phyloP scores from a whole-genome alignment of 2,329 filamentous ascomycete genomes.

The Nigrospora oryzae region DNA sequence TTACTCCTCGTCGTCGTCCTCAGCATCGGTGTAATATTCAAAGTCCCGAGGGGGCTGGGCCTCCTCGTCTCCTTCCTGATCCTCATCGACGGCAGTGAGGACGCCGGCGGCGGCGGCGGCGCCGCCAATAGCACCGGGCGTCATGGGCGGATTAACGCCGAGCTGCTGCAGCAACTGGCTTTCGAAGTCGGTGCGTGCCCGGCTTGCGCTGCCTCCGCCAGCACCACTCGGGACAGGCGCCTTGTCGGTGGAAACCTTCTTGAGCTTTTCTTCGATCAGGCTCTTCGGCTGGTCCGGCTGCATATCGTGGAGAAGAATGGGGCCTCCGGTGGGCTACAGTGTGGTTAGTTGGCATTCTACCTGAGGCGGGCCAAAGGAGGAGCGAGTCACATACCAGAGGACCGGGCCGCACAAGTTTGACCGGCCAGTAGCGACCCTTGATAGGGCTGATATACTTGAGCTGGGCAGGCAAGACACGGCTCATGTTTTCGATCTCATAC shows the following conservation, averaged over 20 bases:
- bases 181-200: conserved; percentile 20
- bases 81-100: conserved; percentile 81
- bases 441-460: conserved; percentile 94
- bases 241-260: conserved; percentile 62
- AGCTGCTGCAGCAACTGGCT: conserved; percentile 20
- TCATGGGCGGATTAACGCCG: conserved; percentile 13
- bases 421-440: conserved; percentile 82
- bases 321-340: conserved; percentile 77
- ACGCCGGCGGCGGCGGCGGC: conserved; percentile 71
- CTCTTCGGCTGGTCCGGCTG: conserved; percentile 70
- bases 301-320: conserved; percentile 83
- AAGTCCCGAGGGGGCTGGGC: conserved; percentile 64
- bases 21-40: conserved; percentile 67
- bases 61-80: conserved; percentile 65
- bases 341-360: conserved; percentile 27
- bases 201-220: conserved; percentile 8
- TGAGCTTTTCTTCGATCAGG: conserved; percentile 84
- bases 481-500: conserved; percentile 96
- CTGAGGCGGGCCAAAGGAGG: not conserved
- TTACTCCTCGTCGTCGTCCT: conserved; percentile 32
- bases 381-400: conserved; percentile 47
- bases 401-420: conserved; percentile 42
- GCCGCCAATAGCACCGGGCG: conserved; percentile 29
- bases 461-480: conserved; percentile 81
- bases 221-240: conserved; percentile 43